Percentiles rank a stretch among this genome's conserved stretches.
Evolutionary conservation across 2,329 filamentous ascomycete genomes (phyloP).

Genomic region (Pseudogymnoascus sp.): DNA sequence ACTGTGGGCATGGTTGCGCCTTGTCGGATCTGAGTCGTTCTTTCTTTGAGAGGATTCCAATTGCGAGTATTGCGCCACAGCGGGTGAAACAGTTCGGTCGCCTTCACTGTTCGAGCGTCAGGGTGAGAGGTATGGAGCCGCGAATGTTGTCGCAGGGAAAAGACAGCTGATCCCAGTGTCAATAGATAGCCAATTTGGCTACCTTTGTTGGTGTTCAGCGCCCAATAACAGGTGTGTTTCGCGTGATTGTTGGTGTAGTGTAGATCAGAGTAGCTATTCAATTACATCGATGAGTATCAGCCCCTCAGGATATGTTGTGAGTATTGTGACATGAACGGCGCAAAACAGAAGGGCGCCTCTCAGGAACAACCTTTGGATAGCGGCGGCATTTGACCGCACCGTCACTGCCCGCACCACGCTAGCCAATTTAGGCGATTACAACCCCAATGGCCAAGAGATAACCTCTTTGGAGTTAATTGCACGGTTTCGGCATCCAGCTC

Average conservation of each 20-base stretch:
- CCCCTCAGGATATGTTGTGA: constrained; percentile 1
- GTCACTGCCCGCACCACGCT: constrained; percentile 4
- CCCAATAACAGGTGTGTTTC: neutral
- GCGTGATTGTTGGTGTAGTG: neutral
- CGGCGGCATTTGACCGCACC: constrained; percentile 2
- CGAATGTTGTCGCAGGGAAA: neutral
- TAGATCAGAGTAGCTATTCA: neutral
- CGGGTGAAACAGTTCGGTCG: neutral
- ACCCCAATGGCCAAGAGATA: constrained; percentile 7
- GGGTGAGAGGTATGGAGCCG: neutral
- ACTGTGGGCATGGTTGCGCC: neutral
- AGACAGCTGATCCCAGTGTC: neutral
- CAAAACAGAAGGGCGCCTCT: constrained; percentile 2
- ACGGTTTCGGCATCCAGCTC: neutral
- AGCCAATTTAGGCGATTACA: constrained; percentile 8
- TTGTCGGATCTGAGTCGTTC: neutral
- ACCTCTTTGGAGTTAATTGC: constrained; percentile 2
- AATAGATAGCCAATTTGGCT: neutral
- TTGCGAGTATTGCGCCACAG: neutral
- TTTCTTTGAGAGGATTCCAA: neutral
- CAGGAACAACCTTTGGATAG: constrained; percentile 6
- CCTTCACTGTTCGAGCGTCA: neutral
- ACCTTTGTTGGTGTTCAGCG: neutral
- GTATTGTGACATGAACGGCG: constrained; percentile 5
- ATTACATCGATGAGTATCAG: neutral